phyloP scores from a whole-genome alignment of 2,329 filamentous ascomycete genomes.

The Harringtonia aguacate region DNA sequence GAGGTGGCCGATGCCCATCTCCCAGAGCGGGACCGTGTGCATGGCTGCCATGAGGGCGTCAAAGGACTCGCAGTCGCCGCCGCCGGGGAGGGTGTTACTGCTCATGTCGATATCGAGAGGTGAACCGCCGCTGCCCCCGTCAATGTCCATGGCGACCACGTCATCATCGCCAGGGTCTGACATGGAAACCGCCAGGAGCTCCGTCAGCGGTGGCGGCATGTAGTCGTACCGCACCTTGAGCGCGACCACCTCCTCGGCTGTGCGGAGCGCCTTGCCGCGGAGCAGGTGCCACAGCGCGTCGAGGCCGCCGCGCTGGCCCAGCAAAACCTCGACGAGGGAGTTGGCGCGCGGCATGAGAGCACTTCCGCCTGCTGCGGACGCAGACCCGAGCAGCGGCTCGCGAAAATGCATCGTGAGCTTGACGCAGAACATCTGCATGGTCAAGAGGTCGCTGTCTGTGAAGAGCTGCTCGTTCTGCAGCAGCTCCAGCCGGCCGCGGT shows the following conservation, averaged over 20 bases:
- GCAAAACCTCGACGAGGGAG: constrained; percentile 41
- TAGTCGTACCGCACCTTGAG: constrained; percentile 50
- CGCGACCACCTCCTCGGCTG: constrained; percentile 37
- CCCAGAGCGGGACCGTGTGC: constrained; percentile 37
- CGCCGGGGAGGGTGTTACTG: not conserved
- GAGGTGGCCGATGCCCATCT: constrained; percentile 40
- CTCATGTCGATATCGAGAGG: too few relatives aligned
- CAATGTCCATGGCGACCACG: too few relatives aligned
- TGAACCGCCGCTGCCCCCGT: too few relatives aligned
- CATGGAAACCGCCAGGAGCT: too few relatives aligned
- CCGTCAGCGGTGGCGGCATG: constrained; percentile 16
- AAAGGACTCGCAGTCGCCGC: not conserved
- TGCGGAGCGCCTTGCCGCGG: constrained; percentile 40
- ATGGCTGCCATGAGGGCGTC: constrained; percentile 18
- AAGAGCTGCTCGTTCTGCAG: constrained; percentile 41
- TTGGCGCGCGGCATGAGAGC: not conserved
- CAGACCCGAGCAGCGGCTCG: constrained; percentile 43
- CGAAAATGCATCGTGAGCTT: constrained; percentile 64
- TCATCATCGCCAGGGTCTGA: too few relatives aligned
- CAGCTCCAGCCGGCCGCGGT: constrained; percentile 27
- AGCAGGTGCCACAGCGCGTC: constrained; percentile 50
- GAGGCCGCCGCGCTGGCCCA: constrained; percentile 44
- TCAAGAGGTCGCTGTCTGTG: constrained; percentile 48
- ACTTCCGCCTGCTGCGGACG: not conserved
- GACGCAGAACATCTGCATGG: constrained; percentile 53